Percentiles rank a stretch among this genome's conserved stretches.
phyloP scores from a whole-genome alignment of 495 filamentous ascomycete genomes.

The Podospora pseudoanserina region DNA sequence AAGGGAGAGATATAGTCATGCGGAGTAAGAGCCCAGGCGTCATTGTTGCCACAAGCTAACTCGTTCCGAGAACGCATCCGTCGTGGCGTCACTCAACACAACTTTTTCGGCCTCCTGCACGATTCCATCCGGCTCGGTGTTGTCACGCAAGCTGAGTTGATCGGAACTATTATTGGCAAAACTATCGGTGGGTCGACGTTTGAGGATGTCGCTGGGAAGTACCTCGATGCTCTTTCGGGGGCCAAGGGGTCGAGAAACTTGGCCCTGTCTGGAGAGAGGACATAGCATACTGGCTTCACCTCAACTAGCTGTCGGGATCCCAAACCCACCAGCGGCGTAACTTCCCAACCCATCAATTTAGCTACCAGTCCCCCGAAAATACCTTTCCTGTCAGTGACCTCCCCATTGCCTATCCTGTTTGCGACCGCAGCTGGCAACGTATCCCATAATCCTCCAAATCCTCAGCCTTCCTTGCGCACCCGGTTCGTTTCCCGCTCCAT shows the following conservation, averaged over 20 bases:
- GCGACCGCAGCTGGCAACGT: no score
- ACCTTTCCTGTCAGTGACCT: no score
- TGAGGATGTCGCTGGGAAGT: constrained; percentile 34
- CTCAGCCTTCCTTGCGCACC: no score
- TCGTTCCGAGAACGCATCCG: constrained; percentile 27
- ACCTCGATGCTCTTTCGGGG: constrained; percentile 27
- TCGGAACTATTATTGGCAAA: constrained; percentile 33
- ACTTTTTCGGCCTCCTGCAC: constrained; percentile 30
- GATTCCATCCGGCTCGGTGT: constrained; percentile 33
- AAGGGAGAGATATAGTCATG: constrained; percentile 30
- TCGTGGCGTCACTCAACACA: constrained; percentile 34
- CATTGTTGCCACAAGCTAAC: not conserved
- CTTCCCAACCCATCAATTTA: no score
- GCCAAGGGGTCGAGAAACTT: constrained; percentile 23
- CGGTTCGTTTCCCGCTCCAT: no score
- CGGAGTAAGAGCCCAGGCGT: constrained; percentile 25
- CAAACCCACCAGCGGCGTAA: no score
- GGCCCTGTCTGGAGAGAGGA: constrained; percentile 26
- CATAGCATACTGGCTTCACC: not conserved
- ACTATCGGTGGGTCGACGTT: constrained; percentile 30
- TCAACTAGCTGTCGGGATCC: no score
- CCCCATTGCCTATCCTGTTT: no score
- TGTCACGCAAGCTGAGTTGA: constrained; percentile 35
- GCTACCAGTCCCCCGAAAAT: no score
- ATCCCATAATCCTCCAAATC: no score